Evolutionary conservation across 345 rosid genomes (phyloP), one percentile per base, ranked within the genome.

Genomic region (Gossypium arboreum): DNA sequence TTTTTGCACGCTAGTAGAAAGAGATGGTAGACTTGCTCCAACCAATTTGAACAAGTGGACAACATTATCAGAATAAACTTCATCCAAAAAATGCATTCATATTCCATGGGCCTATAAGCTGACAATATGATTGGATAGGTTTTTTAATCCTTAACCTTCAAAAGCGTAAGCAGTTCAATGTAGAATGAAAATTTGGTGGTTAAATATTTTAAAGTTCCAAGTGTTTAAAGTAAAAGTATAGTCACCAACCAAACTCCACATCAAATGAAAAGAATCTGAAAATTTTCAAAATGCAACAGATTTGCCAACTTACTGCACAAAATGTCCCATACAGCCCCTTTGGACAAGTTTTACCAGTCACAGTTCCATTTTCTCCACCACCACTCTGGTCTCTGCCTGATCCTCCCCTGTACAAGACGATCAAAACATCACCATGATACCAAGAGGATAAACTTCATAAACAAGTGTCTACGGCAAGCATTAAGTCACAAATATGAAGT

Each of bases 321-420:
- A 92, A 96, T 75, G 77, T 88, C 75, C 99, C 99, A 68, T 87
- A 89, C 66, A 93, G 92, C 76, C 98, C 99, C 78, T 83, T 85
- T 9, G 99, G 99, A 79, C 99, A 96, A 76, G 94, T 89, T 76
- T 88, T 92, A 64, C 99, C 99, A n/a, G 89, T 88, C 79, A 88
- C 79, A 25, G 97, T 87, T 77, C 99, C 99, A 76, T 89, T 90
- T 88, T 81, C 89, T 70, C 99, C 98, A 75, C 78, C 78, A 67
- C 79, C 84, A 71, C 66, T 83, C 68, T 81, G 83, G 48, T 80
- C 86, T 79, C 81, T 81, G 16, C 94, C 97, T 60, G 57, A 54
- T 51, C 99, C 99, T 77, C 98, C 98, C 73, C 98, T 96, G 83
- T 16, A 73, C 27, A 68, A 55, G 68, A 74, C 56, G 64, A 56